Conservation (phyloP, 805 yeast genomes). For the Starmerella vitae region DNA sequence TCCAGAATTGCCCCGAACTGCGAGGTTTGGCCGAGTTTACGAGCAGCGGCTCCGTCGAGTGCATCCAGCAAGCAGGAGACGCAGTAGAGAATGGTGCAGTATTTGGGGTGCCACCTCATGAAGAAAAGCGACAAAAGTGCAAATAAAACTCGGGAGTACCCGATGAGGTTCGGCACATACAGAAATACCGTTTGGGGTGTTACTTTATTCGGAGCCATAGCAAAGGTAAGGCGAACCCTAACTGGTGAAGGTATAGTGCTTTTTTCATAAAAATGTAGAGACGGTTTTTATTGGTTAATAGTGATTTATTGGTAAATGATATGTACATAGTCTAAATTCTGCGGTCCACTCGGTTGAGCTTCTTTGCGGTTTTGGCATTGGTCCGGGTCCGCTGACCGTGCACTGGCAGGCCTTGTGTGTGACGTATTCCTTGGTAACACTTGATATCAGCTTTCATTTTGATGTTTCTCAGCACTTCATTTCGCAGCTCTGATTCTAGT, state of each 20-base stretch:
- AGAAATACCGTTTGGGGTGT: conserved; percentile 42
- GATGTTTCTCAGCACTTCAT: conserved; percentile 52
- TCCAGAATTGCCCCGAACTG: conserved; percentile 92
- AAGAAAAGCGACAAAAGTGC: conserved; percentile 66
- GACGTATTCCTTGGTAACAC: conserved; percentile 78
- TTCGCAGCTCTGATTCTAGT: conserved; percentile 67
- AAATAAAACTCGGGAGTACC: conserved; percentile 70
- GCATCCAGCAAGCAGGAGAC: conserved; percentile 90
- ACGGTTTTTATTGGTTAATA: too few species aligned
- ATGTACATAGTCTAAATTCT: conserved; percentile 10
- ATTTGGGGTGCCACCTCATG: conserved; percentile 74
- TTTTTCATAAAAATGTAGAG: too few species aligned
- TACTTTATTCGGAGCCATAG: conserved; percentile 6
- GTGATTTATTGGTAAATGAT: too few species aligned
- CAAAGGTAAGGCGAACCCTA: too few species aligned
- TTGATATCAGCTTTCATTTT: conserved; percentile 67
- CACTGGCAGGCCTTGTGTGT: conserved; percentile 65
- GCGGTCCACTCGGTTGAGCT: conserved; percentile 60
- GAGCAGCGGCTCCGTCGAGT: conserved; percentile 89
- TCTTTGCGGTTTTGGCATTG: conserved; percentile 81
- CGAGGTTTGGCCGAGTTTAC: conserved; percentile 77
- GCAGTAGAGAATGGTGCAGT: conserved; percentile 65
- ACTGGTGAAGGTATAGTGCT: not conserved
- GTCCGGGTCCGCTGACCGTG: conserved; percentile 86
- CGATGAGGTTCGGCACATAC: conserved; percentile 84